Conservation (phyloP, 1,139 yeast genomes). For the Eremothecium gossypii region DNA sequence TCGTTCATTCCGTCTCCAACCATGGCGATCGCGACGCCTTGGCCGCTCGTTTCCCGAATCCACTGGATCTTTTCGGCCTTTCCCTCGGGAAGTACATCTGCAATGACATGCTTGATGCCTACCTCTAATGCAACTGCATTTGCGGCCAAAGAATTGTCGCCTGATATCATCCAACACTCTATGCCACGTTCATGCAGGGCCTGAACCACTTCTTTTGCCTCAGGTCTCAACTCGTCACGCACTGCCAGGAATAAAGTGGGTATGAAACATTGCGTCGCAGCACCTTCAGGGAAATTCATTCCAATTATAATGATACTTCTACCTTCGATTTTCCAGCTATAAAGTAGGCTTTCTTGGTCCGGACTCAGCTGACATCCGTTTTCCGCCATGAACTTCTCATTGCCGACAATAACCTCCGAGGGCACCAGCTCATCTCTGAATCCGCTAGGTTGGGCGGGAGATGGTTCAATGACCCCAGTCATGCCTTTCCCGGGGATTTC, state of each 20-base stretch:
- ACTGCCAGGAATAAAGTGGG: constrained; percentile 47
- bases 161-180: constrained; percentile 55
- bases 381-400: constrained; percentile 48
- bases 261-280: constrained; percentile 30
- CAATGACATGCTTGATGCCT: constrained; percentile 56
- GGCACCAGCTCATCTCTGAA: constrained; percentile 32
- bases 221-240: constrained; percentile 57
- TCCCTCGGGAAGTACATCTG: constrained; percentile 66
- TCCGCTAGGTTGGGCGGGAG: constrained; percentile 17
- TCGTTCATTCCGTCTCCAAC: constrained; percentile 59
- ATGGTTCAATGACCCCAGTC: constrained; percentile 34
- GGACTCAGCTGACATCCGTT: constrained; percentile 28
- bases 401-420: constrained; percentile 49
- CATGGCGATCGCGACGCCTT: constrained; percentile 39
- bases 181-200: constrained; percentile 39
- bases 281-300: constrained; percentile 29
- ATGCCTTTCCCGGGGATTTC: constrained; percentile 55
- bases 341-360: constrained; percentile 31
- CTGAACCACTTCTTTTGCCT: constrained; percentile 45
- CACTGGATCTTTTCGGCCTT: constrained; percentile 52
- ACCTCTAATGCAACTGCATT: constrained; percentile 56
- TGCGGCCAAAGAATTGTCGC: constrained; percentile 64
- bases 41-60: constrained; percentile 37
- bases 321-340: constrained; percentile 52
- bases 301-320: constrained; percentile 58